Evolutionary conservation across 768 basidiomycete genomes (phyloP).

Genomic region (Tremella mesenterica): DNA sequence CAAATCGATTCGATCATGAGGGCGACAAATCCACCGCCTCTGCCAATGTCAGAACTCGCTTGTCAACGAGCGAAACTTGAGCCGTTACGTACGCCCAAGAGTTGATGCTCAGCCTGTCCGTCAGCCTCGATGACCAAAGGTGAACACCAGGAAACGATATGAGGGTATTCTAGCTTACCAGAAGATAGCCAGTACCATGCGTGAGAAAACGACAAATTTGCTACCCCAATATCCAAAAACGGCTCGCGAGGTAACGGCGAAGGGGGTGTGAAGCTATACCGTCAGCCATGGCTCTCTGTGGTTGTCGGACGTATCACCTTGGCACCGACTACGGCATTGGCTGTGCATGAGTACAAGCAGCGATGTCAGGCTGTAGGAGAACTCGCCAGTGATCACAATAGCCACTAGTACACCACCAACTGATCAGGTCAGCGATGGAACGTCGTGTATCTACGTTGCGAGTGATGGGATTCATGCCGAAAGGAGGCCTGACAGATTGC

Average conservation of each 20-base stretch:
- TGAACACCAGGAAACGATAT: not conserved
- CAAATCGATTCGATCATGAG: slow-evolving; percentile 30
- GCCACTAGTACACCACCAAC: slow-evolving; percentile 81
- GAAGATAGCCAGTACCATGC: slow-evolving; percentile 30
- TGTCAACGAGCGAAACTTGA: too few species aligned
- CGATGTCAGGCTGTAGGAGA: not conserved
- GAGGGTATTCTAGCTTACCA: too few species aligned
- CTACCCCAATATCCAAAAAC: slow-evolving; percentile 33
- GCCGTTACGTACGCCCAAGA: too few species aligned
- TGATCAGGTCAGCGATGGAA: too few species aligned
- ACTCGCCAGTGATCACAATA: slow-evolving; percentile 26
- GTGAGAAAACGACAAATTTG: slow-evolving; percentile 32
- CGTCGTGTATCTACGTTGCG: too few species aligned
- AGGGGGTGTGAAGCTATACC: slow-evolving; percentile 21
- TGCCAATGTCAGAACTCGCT: not conserved
- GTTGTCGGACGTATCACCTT: slow-evolving; percentile 2
- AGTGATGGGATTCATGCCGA: too few species aligned
- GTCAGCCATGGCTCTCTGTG: not conserved
- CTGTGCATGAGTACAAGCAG: slow-evolving; percentile 1
- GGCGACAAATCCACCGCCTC: slow-evolving; percentile 16
- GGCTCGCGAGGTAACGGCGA: slow-evolving; percentile 29
- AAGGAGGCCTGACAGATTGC: too few species aligned
- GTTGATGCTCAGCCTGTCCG: slow-evolving; percentile 23
- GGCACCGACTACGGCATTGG: slow-evolving; percentile 35
- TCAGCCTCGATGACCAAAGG: not conserved